Conservation (phyloP, 306 rosid species). For the Sphenostylis stenocarpa region DNA sequence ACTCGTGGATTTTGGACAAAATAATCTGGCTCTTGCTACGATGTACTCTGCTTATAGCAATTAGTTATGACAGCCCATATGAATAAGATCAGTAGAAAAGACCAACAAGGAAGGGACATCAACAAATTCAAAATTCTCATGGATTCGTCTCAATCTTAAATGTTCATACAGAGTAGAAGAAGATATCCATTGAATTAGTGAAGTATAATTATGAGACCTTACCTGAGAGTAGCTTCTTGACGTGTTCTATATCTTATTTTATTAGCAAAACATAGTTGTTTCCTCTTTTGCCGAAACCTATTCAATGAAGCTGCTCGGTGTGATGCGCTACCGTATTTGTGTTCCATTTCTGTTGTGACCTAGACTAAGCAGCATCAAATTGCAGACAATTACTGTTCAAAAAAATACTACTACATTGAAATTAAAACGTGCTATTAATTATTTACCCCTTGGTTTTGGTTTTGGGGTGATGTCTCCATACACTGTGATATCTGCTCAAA, state of each 20-base stretch:
- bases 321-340: background rate
- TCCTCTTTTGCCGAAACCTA: slow-evolving; percentile 87
- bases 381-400: too few species aligned
- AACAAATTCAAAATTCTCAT: too few species aligned
- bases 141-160: too few species aligned
- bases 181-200: too few species aligned
- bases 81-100: background rate
- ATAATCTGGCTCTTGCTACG: slow-evolving; percentile 86
- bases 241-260: slow-evolving; percentile 85
- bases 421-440: background rate
- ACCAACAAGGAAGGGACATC: too few species aligned
- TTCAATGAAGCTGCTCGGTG: slow-evolving; percentile 71
- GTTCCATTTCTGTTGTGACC: background rate
- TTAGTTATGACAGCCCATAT: background rate
- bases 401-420: background rate
- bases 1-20: slow-evolving; percentile 46
- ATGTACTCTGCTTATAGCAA: slow-evolving; percentile 57
- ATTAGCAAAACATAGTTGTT: slow-evolving; percentile 80
- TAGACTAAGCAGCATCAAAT: too few species aligned
- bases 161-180: too few species aligned
- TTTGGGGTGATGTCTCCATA: background rate
- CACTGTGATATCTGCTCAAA: background rate
- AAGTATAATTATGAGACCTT: too few species aligned
- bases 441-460: background rate
- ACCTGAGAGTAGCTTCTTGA: slow-evolving; percentile 96